phyloP scores from a whole-genome alignment of 192 early-diverging fungal genomes.

The Coemansia sp. region DNA sequence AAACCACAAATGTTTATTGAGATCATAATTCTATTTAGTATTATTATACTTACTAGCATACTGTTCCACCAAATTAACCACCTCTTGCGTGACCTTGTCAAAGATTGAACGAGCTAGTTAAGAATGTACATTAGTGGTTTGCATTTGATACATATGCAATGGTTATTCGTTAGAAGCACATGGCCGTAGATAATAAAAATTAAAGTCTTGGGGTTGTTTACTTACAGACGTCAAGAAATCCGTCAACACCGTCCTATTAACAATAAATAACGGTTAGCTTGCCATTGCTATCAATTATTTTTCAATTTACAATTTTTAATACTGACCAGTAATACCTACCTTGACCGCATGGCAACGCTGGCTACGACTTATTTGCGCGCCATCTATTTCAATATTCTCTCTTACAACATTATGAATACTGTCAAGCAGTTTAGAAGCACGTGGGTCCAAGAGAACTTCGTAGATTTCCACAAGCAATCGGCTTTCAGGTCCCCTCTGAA shows the following conservation, averaged over 20 bases:
- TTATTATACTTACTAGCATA: constrained; percentile 27
- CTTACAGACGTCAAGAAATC: constrained; percentile 82
- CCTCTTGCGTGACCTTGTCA: constrained; percentile 45
- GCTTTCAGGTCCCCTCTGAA: constrained; percentile 32
- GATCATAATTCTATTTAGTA: background rate
- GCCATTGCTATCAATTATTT: background rate
- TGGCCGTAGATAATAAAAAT: too few relatives aligned
- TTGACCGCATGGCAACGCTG: constrained; percentile 88
- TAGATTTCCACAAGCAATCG: constrained; percentile 54
- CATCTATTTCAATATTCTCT: constrained; percentile 68
- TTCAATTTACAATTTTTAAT: background rate
- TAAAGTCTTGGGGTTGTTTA: background rate
- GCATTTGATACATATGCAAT: too few relatives aligned
- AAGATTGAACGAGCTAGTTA: constrained; percentile 32
- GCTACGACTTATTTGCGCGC: constrained; percentile 73
- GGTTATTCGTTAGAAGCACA: too few relatives aligned
- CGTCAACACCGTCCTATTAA: constrained; percentile 69
- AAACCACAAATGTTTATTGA: too few relatives aligned
- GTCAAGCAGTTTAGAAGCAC: constrained; percentile 39
- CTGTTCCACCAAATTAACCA: constrained; percentile 48
- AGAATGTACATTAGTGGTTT: background rate
- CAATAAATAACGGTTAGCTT: background rate
- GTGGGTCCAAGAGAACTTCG: constrained; percentile 48
- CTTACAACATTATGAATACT: constrained; percentile 68
- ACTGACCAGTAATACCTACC: constrained; percentile 38